phyloP scores from a whole-genome alignment of 768 basidiomycete genomes.

The Serendipita sp. region DNA sequence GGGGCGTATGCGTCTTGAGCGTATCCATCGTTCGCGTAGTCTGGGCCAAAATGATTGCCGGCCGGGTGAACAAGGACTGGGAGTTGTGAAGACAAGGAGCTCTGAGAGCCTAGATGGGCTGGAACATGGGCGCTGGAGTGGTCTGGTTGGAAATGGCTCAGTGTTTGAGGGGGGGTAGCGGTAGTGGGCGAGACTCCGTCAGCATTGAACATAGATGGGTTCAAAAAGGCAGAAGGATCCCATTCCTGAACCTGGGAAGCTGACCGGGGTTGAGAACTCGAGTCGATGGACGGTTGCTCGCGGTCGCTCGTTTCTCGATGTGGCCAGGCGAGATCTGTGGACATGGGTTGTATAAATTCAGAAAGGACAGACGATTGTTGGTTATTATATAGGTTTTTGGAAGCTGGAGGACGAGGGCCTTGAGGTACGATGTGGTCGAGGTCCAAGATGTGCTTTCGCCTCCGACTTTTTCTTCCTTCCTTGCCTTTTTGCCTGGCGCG shows the following conservation, averaged over 20 bases:
- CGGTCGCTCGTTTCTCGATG: background rate
- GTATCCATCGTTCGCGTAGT: background rate
- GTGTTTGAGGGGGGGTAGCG: background rate
- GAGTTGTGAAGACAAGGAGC: background rate
- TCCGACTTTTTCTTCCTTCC: background rate
- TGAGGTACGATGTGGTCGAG: background rate
- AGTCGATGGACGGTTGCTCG: background rate
- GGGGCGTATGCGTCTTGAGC: background rate
- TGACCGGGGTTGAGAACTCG: background rate
- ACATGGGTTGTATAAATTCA: background rate
- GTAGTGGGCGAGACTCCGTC: background rate
- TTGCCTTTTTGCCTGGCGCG: too few species aligned
- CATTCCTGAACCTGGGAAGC: background rate
- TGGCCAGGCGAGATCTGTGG: background rate
- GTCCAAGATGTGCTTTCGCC: background rate
- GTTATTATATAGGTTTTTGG: too few species aligned
- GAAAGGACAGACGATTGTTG: background rate
- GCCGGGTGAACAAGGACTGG: background rate
- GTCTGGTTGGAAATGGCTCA: background rate
- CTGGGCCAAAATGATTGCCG: background rate
- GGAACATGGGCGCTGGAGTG: background rate
- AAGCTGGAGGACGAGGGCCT: too few species aligned
- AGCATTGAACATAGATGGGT: background rate
- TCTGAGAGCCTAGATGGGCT: background rate
- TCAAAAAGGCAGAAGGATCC: conserved; percentile 6